Base-by-base conservation (phyloP, 2,329 filamentous ascomycete species). In the Colletotrichum lupini region DNA sequence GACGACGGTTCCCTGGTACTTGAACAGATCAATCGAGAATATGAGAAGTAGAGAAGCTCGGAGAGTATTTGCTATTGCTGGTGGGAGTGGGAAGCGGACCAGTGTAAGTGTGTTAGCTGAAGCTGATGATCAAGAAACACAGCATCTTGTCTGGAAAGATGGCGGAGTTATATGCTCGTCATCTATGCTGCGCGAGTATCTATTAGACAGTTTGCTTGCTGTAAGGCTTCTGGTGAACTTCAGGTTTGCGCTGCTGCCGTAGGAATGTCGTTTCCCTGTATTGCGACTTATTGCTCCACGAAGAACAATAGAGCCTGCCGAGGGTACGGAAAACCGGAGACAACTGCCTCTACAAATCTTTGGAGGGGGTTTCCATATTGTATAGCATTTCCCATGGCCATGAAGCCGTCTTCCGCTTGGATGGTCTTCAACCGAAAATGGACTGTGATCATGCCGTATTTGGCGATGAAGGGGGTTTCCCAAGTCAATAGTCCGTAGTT, bases 1-100 rank as follows among this genome's bases (percentile, higher is more conserved):
- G 46, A 82, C 75, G 12, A 78, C 79, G 9, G 42, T n/a, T 49
- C 72, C 11, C 9, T n/a, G n/a, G 28, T 32, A 30, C 1, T 37
- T 9, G 32, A 59, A 37, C 6, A 37, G 57, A 24, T 28, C 8
- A n/a, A 11, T 35, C 24, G 63, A 32, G 22, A 32, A 19, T 26
- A 46, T 5, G 58, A 19, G 42, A 24, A 28, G n/a, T 52, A 37
- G 16, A 14, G 14, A 30, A 12, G 28, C 6, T 22, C 12, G 52
- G 9, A 26, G 7, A 6, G n/a, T 26, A 7, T 9, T 62, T 24
- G 9, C 14, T n/a, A 49, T 19, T 42, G 11, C 8, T 28, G 3
- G 16, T 11, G 37, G 49, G 11, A 28, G 26, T 11, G 16, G 26
- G n/a, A 32, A 14, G 7, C 35, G 35, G 14, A 24, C 3, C 46